Evolutionary conservation across 345 rosid species (phyloP).

Genomic region (Rhodamnia rubescens): DNA sequence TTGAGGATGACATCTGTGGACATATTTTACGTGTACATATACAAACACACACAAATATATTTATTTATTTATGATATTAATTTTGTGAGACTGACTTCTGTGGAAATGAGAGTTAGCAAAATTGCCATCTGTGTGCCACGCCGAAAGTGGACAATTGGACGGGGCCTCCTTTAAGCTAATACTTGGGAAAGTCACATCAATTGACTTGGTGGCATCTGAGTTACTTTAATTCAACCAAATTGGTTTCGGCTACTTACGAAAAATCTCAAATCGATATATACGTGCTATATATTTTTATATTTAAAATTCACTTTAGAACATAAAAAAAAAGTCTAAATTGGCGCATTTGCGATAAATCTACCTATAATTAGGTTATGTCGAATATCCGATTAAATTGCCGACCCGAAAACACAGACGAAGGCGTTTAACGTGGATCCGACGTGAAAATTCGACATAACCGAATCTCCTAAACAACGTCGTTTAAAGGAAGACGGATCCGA

Average conservation of each 20-base stretch:
- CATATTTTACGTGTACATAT: background rate
- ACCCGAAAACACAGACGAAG: background rate
- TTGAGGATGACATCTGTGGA: background rate
- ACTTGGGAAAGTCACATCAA: too few species aligned
- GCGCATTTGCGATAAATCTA: fast-evolving
- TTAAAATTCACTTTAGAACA: background rate
- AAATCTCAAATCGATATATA: background rate
- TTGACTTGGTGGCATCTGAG: too few species aligned
- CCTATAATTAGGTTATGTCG: background rate
- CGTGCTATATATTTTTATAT: background rate
- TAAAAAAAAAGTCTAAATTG: background rate
- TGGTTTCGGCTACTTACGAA: background rate
- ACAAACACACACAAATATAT: too few species aligned
- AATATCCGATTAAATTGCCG: background rate
- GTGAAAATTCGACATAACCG: background rate
- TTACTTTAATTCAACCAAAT: too few species aligned
- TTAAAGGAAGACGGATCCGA: background rate
- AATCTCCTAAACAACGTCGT: fast-evolving
- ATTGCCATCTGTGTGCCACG: background rate
- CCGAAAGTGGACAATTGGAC: background rate
- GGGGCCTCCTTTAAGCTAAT: background rate
- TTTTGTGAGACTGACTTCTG: background rate
- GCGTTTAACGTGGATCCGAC: background rate
- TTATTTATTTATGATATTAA: background rate
- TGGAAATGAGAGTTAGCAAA: background rate